Evolutionary conservation across 768 basidiomycete genomes (phyloP).

Genomic region (Leccinum imitatum): DNA sequence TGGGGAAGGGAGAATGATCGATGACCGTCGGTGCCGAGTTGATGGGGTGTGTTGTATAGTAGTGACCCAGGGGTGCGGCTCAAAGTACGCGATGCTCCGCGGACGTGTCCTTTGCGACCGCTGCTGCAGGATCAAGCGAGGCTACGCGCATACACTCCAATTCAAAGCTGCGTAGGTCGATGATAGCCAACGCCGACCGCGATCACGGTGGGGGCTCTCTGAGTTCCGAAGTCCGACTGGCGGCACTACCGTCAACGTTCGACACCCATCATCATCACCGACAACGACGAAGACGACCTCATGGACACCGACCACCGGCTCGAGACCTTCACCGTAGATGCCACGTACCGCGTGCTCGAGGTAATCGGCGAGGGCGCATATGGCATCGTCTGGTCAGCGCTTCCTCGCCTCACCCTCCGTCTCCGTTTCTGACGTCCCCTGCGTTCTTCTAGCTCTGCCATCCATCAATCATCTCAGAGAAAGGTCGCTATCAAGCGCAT

Average conservation of each 20-base stretch:
- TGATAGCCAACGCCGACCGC: slow-evolving; percentile 3
- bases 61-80: neutral
- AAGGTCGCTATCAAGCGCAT: slow-evolving; percentile 97
- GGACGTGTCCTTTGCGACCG: neutral
- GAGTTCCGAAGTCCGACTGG: slow-evolving; percentile 26
- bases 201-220: neutral
- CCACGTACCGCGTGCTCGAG: slow-evolving; percentile 71
- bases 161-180: neutral
- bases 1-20: too few species aligned
- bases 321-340: slow-evolving; percentile 49
- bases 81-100: neutral
- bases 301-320: slow-evolving; percentile 34
- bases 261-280: slow-evolving; percentile 7
- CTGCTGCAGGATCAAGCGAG: neutral
- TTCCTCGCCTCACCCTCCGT: neutral
- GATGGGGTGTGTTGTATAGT: neutral
- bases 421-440: slow-evolving; percentile 7
- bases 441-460: slow-evolving; percentile 52
- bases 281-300: slow-evolving; percentile 6
- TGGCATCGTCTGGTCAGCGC: slow-evolving; percentile 73
- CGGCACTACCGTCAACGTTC: neutral
- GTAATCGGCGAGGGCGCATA: slow-evolving; percentile 95
- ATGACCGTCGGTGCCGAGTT: neutral
- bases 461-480: slow-evolving; percentile 72
- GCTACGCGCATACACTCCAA: neutral